phyloP scores from a whole-genome alignment of 805 yeast species.

The Zygotorulaspora chibaensis region DNA sequence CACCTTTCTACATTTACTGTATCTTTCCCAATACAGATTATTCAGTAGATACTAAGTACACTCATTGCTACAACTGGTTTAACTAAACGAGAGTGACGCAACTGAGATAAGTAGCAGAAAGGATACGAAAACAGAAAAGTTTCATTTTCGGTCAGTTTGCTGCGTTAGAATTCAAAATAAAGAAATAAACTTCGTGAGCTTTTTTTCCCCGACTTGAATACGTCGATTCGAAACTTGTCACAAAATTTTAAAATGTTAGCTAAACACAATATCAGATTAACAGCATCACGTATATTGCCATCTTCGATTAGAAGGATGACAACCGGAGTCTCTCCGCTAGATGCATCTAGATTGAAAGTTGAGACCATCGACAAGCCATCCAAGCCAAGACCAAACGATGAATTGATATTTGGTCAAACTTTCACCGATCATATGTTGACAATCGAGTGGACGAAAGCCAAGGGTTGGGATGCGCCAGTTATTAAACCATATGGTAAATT shows the following conservation, averaged over 20 bases:
- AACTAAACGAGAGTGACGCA: no score
- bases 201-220: no score
- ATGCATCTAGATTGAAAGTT: conserved; percentile 51
- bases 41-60: no score
- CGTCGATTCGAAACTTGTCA: no score
- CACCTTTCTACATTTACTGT: no score
- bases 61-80: no score
- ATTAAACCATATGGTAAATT: conserved; percentile 81
- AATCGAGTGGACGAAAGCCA: conserved; percentile 69
- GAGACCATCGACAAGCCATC: conserved; percentile 49
- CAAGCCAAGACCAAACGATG: conserved; percentile 51
- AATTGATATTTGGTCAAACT: conserved; percentile 64
- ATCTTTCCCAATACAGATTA: no score
- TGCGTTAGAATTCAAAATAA: no score
- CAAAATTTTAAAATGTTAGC: conserved; percentile 10
- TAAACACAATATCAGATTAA: conserved; percentile 7
- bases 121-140: no score
- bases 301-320: conserved; percentile 16
- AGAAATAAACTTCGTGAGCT: no score
- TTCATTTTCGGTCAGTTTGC: no score
- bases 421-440: conserved; percentile 89
- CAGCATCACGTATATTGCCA: conserved; percentile 5
- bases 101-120: no score
- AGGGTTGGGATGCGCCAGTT: conserved; percentile 88
- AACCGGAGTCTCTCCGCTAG: conserved; percentile 41